These are phyloP conservation scores for Colletotrichum abscissum DNA, from an alignment of 2,329 filamentous ascomycete species.

Conservation along the genomic window DNA sequence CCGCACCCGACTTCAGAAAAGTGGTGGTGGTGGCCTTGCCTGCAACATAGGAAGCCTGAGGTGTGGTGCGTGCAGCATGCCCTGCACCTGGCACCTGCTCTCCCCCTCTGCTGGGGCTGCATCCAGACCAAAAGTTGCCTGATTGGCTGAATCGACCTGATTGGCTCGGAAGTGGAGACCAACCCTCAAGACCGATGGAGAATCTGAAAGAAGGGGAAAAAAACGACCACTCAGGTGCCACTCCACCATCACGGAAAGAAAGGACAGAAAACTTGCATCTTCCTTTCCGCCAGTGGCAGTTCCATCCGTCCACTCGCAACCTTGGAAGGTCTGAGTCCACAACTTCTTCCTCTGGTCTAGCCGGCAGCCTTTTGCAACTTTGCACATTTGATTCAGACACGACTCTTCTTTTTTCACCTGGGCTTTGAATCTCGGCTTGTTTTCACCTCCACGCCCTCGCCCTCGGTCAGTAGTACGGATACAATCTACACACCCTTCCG, in stretches of 20 bases:
- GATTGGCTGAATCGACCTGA: neutral
- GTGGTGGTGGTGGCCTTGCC: neutral
- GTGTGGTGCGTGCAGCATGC: neutral
- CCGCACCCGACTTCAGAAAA: neutral
- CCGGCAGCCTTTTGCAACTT: neutral
- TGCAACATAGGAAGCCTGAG: neutral
- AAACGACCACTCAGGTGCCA: slow-evolving; percentile 34
- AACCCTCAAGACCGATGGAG: neutral
- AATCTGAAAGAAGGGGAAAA: neutral
- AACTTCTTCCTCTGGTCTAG: neutral
- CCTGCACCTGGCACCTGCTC: neutral
- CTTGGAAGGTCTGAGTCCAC: neutral
- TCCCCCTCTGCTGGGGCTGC: neutral
- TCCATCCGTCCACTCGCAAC: too few relatives aligned
- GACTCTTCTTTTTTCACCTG: neutral
- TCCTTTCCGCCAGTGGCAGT: slow-evolving; percentile 19
- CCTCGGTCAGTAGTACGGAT: neutral
- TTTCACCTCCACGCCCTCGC: neutral
- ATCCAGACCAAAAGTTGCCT: neutral
- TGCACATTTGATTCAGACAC: neutral
- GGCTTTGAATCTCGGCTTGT: neutral
- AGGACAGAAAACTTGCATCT: slow-evolving; percentile 9
- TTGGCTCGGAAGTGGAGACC: neutral
- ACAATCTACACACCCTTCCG: neutral
- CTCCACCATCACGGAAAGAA: slow-evolving; percentile 22